Percentiles rank a stretch among this genome's conserved stretches.
phyloP scores from a whole-genome alignment of 148 eudicot genomes.

The Talinum fruticosum region DNA sequence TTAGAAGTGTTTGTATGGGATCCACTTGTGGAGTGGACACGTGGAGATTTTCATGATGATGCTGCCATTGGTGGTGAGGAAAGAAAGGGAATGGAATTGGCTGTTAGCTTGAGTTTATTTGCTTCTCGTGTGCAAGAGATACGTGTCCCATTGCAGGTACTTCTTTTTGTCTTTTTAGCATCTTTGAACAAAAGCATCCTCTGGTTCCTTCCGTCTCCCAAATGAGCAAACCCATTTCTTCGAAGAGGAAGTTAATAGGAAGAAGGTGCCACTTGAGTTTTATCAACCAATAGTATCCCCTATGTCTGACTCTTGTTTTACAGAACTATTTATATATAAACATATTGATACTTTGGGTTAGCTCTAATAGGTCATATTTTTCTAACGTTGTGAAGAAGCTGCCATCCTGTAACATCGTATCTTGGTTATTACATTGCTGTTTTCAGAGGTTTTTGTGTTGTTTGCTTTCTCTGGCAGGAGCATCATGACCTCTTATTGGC shows the following conservation, averaged over 20 bases:
- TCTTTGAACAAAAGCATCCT: slow-evolving; percentile 8
- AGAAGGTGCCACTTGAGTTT: not conserved
- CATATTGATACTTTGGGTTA: not conserved
- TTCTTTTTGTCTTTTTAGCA: slow-evolving; percentile 12
- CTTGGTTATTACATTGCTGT: slow-evolving; percentile 11
- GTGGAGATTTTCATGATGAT: slow-evolving; percentile 96
- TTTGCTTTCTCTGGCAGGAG: slow-evolving; percentile 47
- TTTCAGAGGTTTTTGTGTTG: slow-evolving; percentile 11
- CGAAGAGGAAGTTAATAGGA: not conserved
- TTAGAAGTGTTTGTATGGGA: slow-evolving; percentile 97
- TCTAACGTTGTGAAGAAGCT: not conserved
- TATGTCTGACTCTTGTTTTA: not conserved
- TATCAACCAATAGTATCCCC: not conserved
- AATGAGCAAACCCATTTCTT: not conserved
- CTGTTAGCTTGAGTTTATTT: slow-evolving; percentile 97
- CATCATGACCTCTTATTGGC: slow-evolving; percentile 87
- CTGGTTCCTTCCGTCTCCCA: not conserved
- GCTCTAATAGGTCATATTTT: slow-evolving; percentile 4
- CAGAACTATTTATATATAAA: not conserved
- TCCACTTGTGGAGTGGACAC: slow-evolving; percentile 99
- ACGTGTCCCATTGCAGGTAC: slow-evolving; percentile 94
- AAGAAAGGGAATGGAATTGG: slow-evolving; percentile 98
- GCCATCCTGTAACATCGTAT: not conserved
- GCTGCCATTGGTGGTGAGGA: slow-evolving; percentile 98
- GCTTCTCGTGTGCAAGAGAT: slow-evolving; percentile 99